Base-by-base conservation (phyloP, 805 yeast species). In the Candida methanosorbosa region DNA sequence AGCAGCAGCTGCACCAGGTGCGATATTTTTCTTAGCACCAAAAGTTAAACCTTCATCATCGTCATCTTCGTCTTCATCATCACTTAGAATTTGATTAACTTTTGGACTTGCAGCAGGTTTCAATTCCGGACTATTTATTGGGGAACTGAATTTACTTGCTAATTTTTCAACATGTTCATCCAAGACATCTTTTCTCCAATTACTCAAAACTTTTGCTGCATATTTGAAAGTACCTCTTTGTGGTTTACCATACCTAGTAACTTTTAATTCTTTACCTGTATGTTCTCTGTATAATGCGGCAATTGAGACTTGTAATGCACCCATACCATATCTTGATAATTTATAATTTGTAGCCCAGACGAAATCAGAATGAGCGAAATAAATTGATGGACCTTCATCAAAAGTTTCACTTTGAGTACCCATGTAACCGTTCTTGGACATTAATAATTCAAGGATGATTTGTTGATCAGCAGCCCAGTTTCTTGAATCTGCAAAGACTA, bases 391-490 rank as follows among this genome's bases (percentile, higher is more conserved):
- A 26, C 88, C 88, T 43, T 84, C 87, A 39, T 78, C 80, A 51
- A 58, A 77, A 14, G 81, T 73, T 44, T 75, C 68, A 27, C 81
- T 71, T 29, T 72, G 67, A 4, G 96, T 86, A 28, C 95, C 95
- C 87, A 86, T 81, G 28, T 71, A 75, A 49, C 96, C 96, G 39
- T 72, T 63, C 46, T 81, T 72, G 37, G 87, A 77, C 57, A 85
- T 64, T 35, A 86, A 67, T 48, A 86, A 64, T 52, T 86, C 96
- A 52, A 84, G 64, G 41, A 85, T 83, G 52, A 86, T 83, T 58
- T 86, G 96, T 57, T 84, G 87, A 58, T 86, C 95, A 20, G 85
- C 86, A 29, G 94, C 94, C 94, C 94, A 84, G 53, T 84, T 86
- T 60, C 94, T 72, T 7, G 92, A 78, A 61, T 86, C 96, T 9